Conservation (phyloP, 768 basidiomycete species). For the Albatrellus ellisii region DNA sequence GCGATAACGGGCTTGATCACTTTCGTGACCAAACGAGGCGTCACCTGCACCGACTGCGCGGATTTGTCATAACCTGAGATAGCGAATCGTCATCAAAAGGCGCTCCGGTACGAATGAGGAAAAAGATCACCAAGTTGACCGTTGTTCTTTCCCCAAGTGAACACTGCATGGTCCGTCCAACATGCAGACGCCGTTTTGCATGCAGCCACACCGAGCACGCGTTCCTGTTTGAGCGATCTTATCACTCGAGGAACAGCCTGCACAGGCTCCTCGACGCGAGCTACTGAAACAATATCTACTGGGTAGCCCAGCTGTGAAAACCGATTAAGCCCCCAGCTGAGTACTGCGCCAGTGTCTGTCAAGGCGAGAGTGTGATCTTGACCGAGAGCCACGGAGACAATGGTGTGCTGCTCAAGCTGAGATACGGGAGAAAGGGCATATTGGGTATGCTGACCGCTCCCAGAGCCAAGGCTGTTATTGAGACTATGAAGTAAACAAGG, state of each 20-base stretch:
- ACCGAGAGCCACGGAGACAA: constrained; percentile 66
- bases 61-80: constrained; percentile 60
- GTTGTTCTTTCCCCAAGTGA: constrained; percentile 87
- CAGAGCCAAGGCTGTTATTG: constrained; percentile 45
- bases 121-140: constrained; percentile 69
- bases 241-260: constrained; percentile 71
- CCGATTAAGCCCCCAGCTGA: constrained; percentile 85
- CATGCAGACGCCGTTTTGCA: constrained; percentile 80
- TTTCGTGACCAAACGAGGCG: constrained; percentile 73
- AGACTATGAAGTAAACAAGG: constrained; percentile 1
- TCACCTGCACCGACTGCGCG: constrained; percentile 59
- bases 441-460: constrained; percentile 56
- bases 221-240: constrained; percentile 65
- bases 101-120: background rate
- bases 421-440: constrained; percentile 51
- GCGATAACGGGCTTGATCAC: constrained; percentile 57
- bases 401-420: constrained; percentile 39
- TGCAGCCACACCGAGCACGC: constrained; percentile 72
- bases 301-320: constrained; percentile 81
- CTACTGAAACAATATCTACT: constrained; percentile 40
- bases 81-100: background rate
- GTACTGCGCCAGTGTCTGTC: constrained; percentile 68
- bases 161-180: constrained; percentile 64
- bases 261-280: constrained; percentile 47
- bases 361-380: constrained; percentile 92